A percentile compares a stretch with the other conserved stretches of the same genome.
phyloP scores from a whole-genome alignment of 306 rosid species.

The Adenanthera pavonina region DNA sequence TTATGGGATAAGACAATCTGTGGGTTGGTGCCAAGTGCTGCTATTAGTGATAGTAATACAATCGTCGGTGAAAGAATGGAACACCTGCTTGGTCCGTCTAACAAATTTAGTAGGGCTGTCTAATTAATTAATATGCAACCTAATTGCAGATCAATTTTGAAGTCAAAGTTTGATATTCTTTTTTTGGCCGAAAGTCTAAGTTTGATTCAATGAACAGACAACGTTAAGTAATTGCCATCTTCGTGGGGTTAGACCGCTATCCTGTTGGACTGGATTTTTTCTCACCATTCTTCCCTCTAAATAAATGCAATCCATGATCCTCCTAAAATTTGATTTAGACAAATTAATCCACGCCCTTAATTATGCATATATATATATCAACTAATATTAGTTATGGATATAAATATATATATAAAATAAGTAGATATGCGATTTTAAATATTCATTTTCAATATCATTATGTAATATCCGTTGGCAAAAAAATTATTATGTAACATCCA shows the following conservation, averaged over 20 bases:
- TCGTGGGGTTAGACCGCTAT: not conserved
- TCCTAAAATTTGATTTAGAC: not conserved
- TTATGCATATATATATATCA: not conserved
- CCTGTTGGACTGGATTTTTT: conserved; percentile 21
- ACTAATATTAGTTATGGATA: not conserved
- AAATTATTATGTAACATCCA: not conserved
- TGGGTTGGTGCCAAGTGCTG: not conserved
- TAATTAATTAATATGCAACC: not conserved
- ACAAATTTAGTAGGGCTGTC: not conserved
- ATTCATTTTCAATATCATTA: not conserved
- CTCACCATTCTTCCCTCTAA: conserved; percentile 9
- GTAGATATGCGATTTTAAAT: not conserved
- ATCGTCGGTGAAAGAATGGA: not conserved
- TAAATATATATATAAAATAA: not conserved
- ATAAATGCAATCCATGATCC: not conserved
- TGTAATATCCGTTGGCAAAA: too few relatives aligned
- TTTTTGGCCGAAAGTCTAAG: too few relatives aligned
- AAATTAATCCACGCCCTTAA: not conserved
- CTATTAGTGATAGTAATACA: not conserved
- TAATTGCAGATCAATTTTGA: not conserved
- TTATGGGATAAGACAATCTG: not conserved
- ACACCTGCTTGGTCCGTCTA: not conserved
- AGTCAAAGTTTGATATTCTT: too few relatives aligned
- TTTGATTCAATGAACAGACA: not conserved
- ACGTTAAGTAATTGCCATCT: not conserved